Evolutionary conservation across 345 rosid species (phyloP).

Genomic region (Rhizophora apiculata): DNA sequence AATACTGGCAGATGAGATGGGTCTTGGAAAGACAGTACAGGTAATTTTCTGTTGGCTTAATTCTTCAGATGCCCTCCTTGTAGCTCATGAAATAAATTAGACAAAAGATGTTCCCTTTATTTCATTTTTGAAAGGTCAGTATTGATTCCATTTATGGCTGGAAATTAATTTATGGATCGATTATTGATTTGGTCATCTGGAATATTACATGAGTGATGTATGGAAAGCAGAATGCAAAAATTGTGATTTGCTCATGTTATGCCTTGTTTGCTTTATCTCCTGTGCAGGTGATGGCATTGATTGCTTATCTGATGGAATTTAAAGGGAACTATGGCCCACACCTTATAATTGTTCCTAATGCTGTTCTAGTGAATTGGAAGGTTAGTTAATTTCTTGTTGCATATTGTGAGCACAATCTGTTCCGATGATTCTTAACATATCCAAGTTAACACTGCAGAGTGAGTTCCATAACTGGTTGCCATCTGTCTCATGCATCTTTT

Average conservation of each 20-base stretch:
- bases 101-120: background rate
- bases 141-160: background rate
- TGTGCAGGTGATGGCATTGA: slow-evolving; percentile 92
- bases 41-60: slow-evolving; percentile 31
- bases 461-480: slow-evolving; percentile 97
- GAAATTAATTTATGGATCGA: background rate
- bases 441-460: slow-evolving; percentile 58
- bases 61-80: background rate
- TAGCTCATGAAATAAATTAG: background rate
- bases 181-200: background rate
- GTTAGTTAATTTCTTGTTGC: slow-evolving; percentile 40
- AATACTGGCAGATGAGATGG: slow-evolving; percentile 99
- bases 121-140: background rate
- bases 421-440: slow-evolving; percentile 5
- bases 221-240: slow-evolving; percentile 5
- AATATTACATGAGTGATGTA: background rate
- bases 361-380: slow-evolving; percentile 99
- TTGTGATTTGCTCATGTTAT: background rate
- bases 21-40: slow-evolving; percentile 99
- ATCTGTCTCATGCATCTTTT: slow-evolving; percentile 89
- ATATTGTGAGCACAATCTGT: background rate
- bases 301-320: slow-evolving; percentile 99
- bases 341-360: slow-evolving; percentile 99
- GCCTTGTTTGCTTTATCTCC: slow-evolving; percentile 20
- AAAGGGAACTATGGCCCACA: slow-evolving; percentile 99